Conservation (phyloP, 768 basidiomycete species). For the Naganishia vaughanmartiniae region DNA sequence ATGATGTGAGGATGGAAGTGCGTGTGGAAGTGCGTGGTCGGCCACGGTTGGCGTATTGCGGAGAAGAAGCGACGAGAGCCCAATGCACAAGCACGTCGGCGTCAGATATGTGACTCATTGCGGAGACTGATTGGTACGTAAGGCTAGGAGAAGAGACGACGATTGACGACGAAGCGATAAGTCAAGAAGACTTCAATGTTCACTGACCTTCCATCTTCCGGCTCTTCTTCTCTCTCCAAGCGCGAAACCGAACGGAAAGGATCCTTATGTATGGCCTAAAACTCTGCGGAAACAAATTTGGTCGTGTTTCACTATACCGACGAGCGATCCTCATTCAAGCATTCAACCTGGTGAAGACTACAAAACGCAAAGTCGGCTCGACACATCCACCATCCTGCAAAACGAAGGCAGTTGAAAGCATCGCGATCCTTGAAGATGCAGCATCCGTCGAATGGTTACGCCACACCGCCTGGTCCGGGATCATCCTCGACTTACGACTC, state of each 20-base stretch:
- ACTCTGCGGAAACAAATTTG: not conserved
- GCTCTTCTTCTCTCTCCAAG: no score
- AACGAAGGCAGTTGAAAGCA: not conserved
- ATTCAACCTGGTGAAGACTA: not conserved
- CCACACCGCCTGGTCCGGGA: not conserved
- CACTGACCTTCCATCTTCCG: not conserved
- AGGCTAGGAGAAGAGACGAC: not conserved
- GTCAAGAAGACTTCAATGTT: not conserved
- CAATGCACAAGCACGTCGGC: constrained; percentile 4
- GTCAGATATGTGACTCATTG: not conserved
- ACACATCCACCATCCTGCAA: not conserved
- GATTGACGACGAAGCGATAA: not conserved
- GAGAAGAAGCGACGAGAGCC: not conserved
- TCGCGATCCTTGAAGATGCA: not conserved
- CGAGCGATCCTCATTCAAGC: no score
- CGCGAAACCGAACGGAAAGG: not conserved
- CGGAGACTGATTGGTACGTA: not conserved
- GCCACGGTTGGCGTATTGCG: not conserved
- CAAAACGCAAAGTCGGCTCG: not conserved
- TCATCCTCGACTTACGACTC: not conserved
- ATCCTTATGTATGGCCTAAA: not conserved
- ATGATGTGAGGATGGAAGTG: not conserved
- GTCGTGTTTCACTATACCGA: not conserved
- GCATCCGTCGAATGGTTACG: not conserved
- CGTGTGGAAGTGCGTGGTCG: not conserved